phyloP scores from a whole-genome alignment of 108 stramenopile genomes.

The Bacterosira constricta region DNA sequence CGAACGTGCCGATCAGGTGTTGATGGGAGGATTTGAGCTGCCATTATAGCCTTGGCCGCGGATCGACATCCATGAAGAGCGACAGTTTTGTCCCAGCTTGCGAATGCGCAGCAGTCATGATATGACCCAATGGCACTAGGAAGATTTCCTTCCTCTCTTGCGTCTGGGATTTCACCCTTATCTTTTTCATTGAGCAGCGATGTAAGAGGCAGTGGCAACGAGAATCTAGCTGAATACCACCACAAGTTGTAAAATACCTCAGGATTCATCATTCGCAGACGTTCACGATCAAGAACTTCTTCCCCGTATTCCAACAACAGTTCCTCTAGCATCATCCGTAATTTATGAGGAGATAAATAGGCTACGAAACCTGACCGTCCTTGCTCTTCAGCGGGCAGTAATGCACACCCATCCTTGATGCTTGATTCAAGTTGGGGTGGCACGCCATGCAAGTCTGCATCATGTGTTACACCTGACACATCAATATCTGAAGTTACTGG shows the following conservation, averaged over 20 bases:
- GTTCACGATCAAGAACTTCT: constrained; percentile 68
- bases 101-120: constrained; percentile 66
- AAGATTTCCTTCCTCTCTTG: not conserved
- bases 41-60: constrained; percentile 61
- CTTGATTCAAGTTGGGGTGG: constrained; percentile 66
- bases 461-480: constrained; percentile 1
- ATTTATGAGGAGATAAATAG: constrained; percentile 68
- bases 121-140: not conserved
- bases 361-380: constrained; percentile 53
- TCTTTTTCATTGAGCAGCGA: not conserved
- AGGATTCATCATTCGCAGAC: constrained; percentile 62
- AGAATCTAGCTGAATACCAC: constrained; percentile 88
- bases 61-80: constrained; percentile 70
- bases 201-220: constrained; percentile 73
- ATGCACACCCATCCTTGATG: not conserved
- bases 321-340: constrained; percentile 65
- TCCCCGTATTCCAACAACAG: constrained; percentile 75
- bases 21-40: constrained; percentile 23
- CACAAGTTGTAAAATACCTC: constrained; percentile 83
- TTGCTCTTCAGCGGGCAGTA: constrained; percentile 9
- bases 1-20: constrained; percentile 26
- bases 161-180: not conserved
- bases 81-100: constrained; percentile 74
- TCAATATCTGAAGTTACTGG: constrained; percentile 4
- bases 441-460: constrained; percentile 39